These are phyloP conservation scores for Thalassiosira tumida DNA, from an alignment of 352 stramenopile genomes.

Conservation along the genomic window DNA sequence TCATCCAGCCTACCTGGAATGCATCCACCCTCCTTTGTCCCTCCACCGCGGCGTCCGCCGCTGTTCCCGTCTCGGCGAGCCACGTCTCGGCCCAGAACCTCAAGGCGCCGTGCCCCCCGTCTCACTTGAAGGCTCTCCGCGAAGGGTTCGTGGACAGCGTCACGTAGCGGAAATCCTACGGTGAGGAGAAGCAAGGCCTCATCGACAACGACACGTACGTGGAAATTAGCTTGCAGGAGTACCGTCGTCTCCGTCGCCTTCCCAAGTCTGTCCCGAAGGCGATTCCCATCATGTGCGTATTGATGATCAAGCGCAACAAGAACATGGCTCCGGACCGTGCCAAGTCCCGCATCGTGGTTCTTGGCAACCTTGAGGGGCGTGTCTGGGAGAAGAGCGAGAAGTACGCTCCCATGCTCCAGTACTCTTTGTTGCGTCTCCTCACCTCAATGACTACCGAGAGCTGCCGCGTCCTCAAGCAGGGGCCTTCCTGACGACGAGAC, in stretches of 20 bases:
- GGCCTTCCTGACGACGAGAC: conserved; percentile 59
- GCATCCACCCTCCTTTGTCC: background rate
- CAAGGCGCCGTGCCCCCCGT: background rate
- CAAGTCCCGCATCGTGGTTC: conserved; percentile 77
- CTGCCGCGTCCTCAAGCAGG: conserved; percentile 69
- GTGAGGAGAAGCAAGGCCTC: conserved; percentile 43
- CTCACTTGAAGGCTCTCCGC: conserved; percentile 15
- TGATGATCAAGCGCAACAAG: conserved; percentile 70
- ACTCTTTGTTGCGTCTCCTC: conserved; percentile 39
- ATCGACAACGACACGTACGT: conserved; percentile 31
- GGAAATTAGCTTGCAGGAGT: background rate
- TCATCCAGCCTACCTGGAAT: background rate
- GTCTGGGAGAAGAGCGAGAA: conserved; percentile 46
- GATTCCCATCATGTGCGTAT: conserved; percentile 72
- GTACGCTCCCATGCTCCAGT: conserved; percentile 65
- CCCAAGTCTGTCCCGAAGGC: background rate
- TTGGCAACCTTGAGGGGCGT: conserved; percentile 67
- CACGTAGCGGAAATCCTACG: background rate
- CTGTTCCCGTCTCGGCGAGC: background rate
- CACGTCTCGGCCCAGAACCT: background rate
- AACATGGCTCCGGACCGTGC: conserved; percentile 57
- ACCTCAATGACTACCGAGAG: conserved; percentile 31
- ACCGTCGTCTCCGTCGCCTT: background rate
- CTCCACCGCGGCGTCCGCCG: background rate
- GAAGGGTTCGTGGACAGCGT: background rate